Conservation (phyloP, 2,329 filamentous ascomycete genomes). For the Stenocarpella maydis region DNA sequence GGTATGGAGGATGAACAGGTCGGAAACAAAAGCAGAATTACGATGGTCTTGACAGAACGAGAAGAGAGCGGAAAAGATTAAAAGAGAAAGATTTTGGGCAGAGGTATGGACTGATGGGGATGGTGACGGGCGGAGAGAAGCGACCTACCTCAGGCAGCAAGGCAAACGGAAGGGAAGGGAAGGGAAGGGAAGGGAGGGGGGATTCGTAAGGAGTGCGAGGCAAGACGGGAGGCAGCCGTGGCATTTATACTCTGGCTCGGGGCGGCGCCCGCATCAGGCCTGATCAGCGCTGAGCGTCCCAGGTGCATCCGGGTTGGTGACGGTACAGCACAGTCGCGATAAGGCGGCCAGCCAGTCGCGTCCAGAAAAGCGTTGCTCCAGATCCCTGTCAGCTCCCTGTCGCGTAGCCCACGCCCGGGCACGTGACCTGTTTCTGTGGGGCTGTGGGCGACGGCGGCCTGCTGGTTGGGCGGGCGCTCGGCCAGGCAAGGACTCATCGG, state of each 20-base stretch:
- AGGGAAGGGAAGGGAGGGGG: background rate
- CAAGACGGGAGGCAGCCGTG: constrained; percentile 22
- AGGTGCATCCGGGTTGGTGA: constrained; percentile 33
- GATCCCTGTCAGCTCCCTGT: constrained; percentile 8
- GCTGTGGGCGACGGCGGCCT: background rate
- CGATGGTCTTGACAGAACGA: background rate
- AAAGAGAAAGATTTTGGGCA: background rate
- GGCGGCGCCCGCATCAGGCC: constrained; percentile 25
- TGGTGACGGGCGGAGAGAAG: background rate
- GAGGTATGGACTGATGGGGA: background rate
- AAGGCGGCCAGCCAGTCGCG: constrained; percentile 33
- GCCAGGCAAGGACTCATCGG: constrained; percentile 33
- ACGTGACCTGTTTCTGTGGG: constrained; percentile 24
- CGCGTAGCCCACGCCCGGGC: constrained; percentile 25
- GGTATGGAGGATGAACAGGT: background rate
- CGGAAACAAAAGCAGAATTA: background rate
- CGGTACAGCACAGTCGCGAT: constrained; percentile 28
- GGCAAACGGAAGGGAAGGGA: constrained; percentile 20
- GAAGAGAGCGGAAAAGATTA: background rate
- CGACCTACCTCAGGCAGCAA: constrained; percentile 35
- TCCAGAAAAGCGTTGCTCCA: constrained; percentile 1
- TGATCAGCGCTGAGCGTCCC: constrained; percentile 33
- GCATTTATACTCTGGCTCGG: constrained; percentile 25
- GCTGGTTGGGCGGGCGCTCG: constrained; percentile 28
- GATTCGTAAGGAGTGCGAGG: constrained; percentile 8